Base-by-base conservation (phyloP, 768 basidiomycete genomes). In the Suillus plorans region DNA sequence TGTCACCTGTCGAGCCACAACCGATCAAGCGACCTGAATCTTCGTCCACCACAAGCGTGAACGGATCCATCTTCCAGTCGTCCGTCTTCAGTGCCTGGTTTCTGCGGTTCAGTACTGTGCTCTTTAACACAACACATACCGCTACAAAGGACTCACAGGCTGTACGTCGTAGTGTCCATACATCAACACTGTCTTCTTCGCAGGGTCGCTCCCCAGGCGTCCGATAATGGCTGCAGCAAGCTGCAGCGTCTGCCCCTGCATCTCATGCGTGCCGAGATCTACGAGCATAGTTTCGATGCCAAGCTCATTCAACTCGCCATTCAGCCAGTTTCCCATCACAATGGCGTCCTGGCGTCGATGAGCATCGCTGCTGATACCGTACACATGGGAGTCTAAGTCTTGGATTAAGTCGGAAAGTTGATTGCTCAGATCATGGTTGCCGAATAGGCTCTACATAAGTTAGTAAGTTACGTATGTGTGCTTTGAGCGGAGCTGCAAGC, bases 161-260 rank as follows among this genome's bases (percentile, higher is more conserved):
- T 97, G 96, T 7, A 97, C 96, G 73, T 97, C 95, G 72, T 94
- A 97, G 76, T 98, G 96, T 2, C 94, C 96, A 73, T 98, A 98
- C 37, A 98, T 79, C 37, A 97, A 84, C 41, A 98, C 87, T 0
- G 95, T 99, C 85, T 92, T 96, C 87, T 98, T 98, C 72, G 80
- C 86, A 16, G 87, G 87, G 76, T 97, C 94, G 44, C 87, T 81
- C 3, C 97, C 97, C 67, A 95, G 81, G 68, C 81, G 81, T 0
- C 91, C 96, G 45, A 98, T 82, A 73, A 97, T 86, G 6, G 87
- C 91, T 2, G 93, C 94, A 0, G 96, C 95, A 5, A 97, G 82
- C 57, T 83, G 77, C 14, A 97, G 75, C 52, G 83, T 84, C 73
- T 94, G 80, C 6, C 90, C 95, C 47, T 90, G 88, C 69, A 90